Evolutionary conservation across 1,139 yeast species (phyloP).

Genomic region (Saccharomyces pastorianus): DNA sequence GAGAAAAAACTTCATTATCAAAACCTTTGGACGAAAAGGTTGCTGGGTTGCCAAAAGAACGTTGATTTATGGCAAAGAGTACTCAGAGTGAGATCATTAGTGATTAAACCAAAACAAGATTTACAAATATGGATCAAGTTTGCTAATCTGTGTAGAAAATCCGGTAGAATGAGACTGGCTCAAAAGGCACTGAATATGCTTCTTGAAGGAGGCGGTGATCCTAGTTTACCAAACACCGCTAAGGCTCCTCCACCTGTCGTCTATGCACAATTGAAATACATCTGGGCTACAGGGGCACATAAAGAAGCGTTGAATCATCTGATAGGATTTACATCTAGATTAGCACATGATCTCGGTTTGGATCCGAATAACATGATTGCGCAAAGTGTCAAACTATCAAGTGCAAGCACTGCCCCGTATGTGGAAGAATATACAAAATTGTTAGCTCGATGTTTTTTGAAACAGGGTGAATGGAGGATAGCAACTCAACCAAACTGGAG

Average conservation of each 20-base stretch:
- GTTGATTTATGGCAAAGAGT: slow-evolving; percentile 98
- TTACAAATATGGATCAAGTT: slow-evolving; percentile 98
- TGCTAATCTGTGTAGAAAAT: slow-evolving; percentile 90
- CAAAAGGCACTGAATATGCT: slow-evolving; percentile 81
- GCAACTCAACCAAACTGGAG: slow-evolving; percentile 75
- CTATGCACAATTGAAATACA: slow-evolving; percentile 89
- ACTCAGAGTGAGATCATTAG: slow-evolving; percentile 86
- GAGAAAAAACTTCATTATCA: slow-evolving; percentile 73
- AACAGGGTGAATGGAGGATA: slow-evolving; percentile 98
- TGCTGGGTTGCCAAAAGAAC: slow-evolving; percentile 89
- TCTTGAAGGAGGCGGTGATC: slow-evolving; percentile 45
- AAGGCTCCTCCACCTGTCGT: slow-evolving; percentile 94
- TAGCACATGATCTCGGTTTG: slow-evolving; percentile 81
- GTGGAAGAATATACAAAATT: slow-evolving; percentile 81
- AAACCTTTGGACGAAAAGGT: slow-evolving; percentile 87
- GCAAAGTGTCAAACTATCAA: slow-evolving; percentile 35
- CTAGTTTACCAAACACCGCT: slow-evolving; percentile 51
- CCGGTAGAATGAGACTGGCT: slow-evolving; percentile 86
- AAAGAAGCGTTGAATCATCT: slow-evolving; percentile 79
- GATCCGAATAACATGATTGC: slow-evolving; percentile 77
- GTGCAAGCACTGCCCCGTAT: slow-evolving; percentile 63
- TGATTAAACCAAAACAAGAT: slow-evolving; percentile 93
- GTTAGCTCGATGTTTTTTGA: slow-evolving; percentile 87
- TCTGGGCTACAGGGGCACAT: slow-evolving; percentile 94
- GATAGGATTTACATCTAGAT: slow-evolving; percentile 82